Evolutionary conservation across 2,329 filamentous ascomycete species (phyloP).

Genomic region (Fusarium subglutinans): DNA sequence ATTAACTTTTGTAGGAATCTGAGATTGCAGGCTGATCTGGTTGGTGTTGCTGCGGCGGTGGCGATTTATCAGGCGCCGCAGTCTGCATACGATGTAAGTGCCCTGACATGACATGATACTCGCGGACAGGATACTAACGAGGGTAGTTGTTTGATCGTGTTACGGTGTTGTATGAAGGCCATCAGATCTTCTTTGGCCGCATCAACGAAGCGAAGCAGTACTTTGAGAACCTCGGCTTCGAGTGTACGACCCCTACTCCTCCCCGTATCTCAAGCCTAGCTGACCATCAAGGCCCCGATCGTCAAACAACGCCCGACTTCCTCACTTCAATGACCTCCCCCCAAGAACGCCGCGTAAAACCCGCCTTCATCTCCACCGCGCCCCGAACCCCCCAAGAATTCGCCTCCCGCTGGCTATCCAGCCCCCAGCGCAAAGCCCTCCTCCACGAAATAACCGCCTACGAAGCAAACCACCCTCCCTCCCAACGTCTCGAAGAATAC

Average conservation of each 20-base stretch:
- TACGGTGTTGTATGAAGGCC: constrained; percentile 72
- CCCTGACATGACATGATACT: no score
- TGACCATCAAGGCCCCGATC: constrained; percentile 32
- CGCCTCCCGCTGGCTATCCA: constrained; percentile 46
- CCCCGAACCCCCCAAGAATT: constrained; percentile 52
- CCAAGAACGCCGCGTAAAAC: constrained; percentile 46
- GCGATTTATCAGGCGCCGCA: constrained; percentile 70
- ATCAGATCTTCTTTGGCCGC: constrained; percentile 73
- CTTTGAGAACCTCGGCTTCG: constrained; percentile 58
- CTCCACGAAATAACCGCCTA: constrained; percentile 44
- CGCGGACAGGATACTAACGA: constrained; percentile 45
- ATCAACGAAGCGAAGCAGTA: constrained; percentile 66
- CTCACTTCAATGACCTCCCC: constrained; percentile 55
- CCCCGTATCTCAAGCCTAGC: rapidly evolving
- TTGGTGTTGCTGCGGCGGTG: constrained; percentile 41
- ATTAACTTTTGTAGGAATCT: constrained; percentile 43
- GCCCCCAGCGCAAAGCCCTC: constrained; percentile 41
- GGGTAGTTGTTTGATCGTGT: constrained; percentile 72
- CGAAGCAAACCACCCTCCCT: constrained; percentile 30
- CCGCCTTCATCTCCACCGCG: constrained; percentile 46
- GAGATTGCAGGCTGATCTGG: constrained; percentile 40
- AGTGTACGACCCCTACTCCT: constrained; percentile 11
- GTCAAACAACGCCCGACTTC: constrained; percentile 43
- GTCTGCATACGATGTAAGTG: constrained; percentile 59
- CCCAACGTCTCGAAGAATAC: constrained; percentile 35